Evolutionary conservation across 2,329 filamentous ascomycete genomes (phyloP), one percentile per base, ranked within the genome.

Genomic region (Verticillium alfalfae): DNA sequence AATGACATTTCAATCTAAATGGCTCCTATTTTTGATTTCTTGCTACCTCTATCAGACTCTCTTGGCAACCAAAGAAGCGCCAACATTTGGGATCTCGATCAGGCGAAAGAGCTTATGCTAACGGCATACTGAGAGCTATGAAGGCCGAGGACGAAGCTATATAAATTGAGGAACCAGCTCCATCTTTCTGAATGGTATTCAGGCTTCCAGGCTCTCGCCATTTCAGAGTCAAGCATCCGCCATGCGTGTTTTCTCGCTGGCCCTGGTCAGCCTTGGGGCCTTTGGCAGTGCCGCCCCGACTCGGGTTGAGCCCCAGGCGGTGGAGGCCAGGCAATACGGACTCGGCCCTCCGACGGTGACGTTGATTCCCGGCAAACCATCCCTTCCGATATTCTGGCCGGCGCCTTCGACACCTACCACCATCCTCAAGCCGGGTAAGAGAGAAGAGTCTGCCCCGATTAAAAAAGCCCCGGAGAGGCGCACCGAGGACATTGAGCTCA

Each of bases 271-370:
- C 18, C 22, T 60, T 1, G 6, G 16, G 26, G 62, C 54, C 3
- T 13, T 63, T 18, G 18, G 41, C 38, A 34, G 52, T 16, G 63
- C 62, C 10, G 61, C 62, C 4, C 63, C 59, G 2, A 57, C 57
- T 10, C 34, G 55, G 10, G 31, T 38, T 10, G 55, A 57, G 26
- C 55, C 55, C 26, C 15, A 34, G 31, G 55, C 55, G 3, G 34
- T 57, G 26, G 55, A 36, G 31, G 55, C 31, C 10, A 57, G 55
- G 15, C 55, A 57, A 15, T 62, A 62, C 6, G 34, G 55, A 6
- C 61, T 63, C 36, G 62, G 59, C 0, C 41, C 58, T 3, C 52
- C 58, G 7, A 63, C 59, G 26, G 60, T 63, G 1, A 65, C 61
- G 9, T 38, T 62, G 1, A 37, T 62, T 6, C 55, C 60, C 31